These are phyloP conservation scores for Cronartium quercuum DNA, from an alignment of 1,284 basidiomycete species.

Conservation along the genomic window DNA sequence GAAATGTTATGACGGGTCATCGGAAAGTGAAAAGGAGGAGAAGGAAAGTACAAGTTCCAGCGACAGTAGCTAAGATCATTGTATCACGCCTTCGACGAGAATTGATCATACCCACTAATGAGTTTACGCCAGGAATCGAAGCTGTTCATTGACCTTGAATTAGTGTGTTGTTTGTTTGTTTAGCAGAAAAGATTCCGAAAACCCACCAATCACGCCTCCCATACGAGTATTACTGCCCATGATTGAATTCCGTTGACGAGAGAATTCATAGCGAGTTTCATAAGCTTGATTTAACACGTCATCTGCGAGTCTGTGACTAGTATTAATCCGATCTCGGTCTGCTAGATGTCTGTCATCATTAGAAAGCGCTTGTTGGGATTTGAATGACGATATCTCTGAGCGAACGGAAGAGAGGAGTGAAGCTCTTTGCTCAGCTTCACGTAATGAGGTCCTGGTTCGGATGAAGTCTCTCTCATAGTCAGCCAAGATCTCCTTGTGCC, in stretches of 20 bases:
- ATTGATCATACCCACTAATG: constrained; percentile 83
- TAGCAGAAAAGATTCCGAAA: not conserved
- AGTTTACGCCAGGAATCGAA: constrained; percentile 88
- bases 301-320: constrained; percentile 26
- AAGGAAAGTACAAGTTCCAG: constrained; percentile 73
- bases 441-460: constrained; percentile 19
- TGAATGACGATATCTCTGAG: constrained; percentile 34
- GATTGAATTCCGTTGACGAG: constrained; percentile 70
- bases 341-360: constrained; percentile 20
- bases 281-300: constrained; percentile 66
- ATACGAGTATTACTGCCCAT: constrained; percentile 74
- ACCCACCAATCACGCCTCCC: constrained; percentile 69
- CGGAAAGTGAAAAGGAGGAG: constrained; percentile 70
- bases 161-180: not conserved
- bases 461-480: constrained; percentile 34
- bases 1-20: too few relatives aligned
- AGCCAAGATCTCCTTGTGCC: constrained; percentile 15
- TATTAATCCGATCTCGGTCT: constrained; percentile 22
- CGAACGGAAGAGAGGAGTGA: constrained; percentile 32
- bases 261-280: constrained; percentile 89
- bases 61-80: constrained; percentile 77
- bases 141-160: constrained; percentile 52
- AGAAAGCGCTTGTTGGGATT: constrained; percentile 11
- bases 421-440: constrained; percentile 25
- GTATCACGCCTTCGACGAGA: constrained; percentile 81